These are phyloP conservation scores for Decorospora gaudefroyi DNA, from an alignment of 2,329 filamentous ascomycete species.

Conservation along the genomic window DNA sequence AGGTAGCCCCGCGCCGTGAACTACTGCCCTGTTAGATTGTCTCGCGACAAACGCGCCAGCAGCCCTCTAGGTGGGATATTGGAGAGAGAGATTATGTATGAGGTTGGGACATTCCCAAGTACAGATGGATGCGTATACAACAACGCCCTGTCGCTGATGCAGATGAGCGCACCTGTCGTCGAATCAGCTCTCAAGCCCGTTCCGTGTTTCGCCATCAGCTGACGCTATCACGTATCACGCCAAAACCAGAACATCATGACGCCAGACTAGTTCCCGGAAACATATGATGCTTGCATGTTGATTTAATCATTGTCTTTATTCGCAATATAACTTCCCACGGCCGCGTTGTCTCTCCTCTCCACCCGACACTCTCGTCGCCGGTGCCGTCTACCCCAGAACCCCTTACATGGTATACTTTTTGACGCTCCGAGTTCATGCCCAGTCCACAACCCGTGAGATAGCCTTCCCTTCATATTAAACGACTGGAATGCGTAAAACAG, in stretches of 20 bases:
- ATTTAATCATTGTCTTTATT: conserved; percentile 15
- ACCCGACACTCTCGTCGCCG: conserved; percentile 16
- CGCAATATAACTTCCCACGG: conserved; percentile 14
- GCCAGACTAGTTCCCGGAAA: conserved; percentile 2
- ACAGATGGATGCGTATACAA: conserved; percentile 8
- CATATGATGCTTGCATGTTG: conserved; percentile 10
- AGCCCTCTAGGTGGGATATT: conserved; percentile 4
- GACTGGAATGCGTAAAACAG: conserved; percentile 31
- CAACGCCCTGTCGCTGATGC: conserved; percentile 14
- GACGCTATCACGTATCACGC: conserved; percentile 25
- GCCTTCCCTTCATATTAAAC: conserved; percentile 37
- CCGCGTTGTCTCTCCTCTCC: conserved; percentile 17
- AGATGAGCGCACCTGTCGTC: conserved; percentile 8
- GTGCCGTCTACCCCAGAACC: conserved; percentile 23
- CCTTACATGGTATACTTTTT: conserved; percentile 27
- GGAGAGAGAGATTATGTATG: conserved; percentile 1
- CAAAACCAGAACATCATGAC: conserved; percentile 10
- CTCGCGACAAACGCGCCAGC: conserved; percentile 18
- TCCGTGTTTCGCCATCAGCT: conserved; percentile 22
- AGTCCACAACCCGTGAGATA: conserved; percentile 25
- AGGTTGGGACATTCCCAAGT: conserved; percentile 5
- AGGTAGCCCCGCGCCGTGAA: conserved; percentile 23
- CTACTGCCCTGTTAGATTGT: conserved; percentile 16
- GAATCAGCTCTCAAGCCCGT: conserved; percentile 11
- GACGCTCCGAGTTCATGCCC: conserved; percentile 23